Base-by-base conservation (phyloP, 352 stramenopile genomes). In the Pythium dissimile region DNA sequence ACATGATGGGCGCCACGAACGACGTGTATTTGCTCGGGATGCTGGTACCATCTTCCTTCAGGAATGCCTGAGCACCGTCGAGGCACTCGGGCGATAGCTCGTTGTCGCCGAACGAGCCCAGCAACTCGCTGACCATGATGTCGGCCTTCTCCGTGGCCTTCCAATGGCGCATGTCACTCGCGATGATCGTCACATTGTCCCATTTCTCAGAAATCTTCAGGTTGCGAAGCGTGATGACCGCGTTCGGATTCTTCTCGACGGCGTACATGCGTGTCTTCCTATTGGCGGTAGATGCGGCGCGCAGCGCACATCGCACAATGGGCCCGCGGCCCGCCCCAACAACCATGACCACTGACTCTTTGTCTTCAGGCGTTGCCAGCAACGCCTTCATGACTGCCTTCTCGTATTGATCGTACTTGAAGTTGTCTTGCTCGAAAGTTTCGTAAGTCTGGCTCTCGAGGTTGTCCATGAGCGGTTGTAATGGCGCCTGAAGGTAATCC, bases 241-340 rank as follows among this genome's bases (percentile, higher is more conserved):
- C 97, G 54, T 98, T 99, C 8, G 95, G 90, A 73, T 99, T 99
- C 74, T 99, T 99, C 73, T 99, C 97, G 16, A 99, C 86, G 0
- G 96, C 97, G 50, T 97, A 97, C 54, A 99, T 90, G 13, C 81
- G 70, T 13, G 92, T 90, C 46, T 71, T 78, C 3, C 85, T 75
- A n/a, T 88, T 80, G 9, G 84, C 77, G 0, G 69, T 49, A 21
- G 64, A 70, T 2, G 84, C 77, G 0, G 92, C 95, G 32, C 76
- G 77, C 32, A 98, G 65, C 10, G 88, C 75, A 16, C 88, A 88
- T 4, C 84, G 80, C 4, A 99, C 96, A 11, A 99, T 76, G 3
- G 97, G 97, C 12, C 97, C 97, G 18, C 97, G 85, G 23, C 97
- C 97, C 0, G 97, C 97, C 15, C 97, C 97, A 12, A 99, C 80